A percentile compares a stretch with the other conserved stretches of the same genome.
Evolutionary conservation across 129 eudicot genomes (phyloP).

Genomic region (Glebionis coronaria): DNA sequence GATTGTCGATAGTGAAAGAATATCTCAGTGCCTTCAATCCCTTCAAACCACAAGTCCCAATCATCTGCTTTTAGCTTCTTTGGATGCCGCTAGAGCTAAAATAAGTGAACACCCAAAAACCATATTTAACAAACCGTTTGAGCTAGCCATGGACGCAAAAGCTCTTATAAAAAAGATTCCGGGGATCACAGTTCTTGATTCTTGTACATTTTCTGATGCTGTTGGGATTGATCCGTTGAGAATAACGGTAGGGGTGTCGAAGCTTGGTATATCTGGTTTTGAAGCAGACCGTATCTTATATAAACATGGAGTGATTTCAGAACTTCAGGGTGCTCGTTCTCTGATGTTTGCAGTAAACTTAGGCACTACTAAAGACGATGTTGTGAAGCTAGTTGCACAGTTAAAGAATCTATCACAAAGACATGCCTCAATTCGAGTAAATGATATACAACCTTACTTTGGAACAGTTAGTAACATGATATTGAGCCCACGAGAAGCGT

Average conservation of each 20-base stretch:
- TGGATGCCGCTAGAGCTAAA: constrained; percentile 78
- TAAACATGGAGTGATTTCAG: constrained; percentile 46
- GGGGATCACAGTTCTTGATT: constrained; percentile 47
- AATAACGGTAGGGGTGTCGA: constrained; percentile 53
- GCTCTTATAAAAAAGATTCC: constrained; percentile 34
- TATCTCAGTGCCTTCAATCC: constrained; percentile 65
- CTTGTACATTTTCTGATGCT: background rate
- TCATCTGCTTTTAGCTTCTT: constrained; percentile 69
- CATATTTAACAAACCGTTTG: constrained; percentile 43
- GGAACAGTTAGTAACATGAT: constrained; percentile 24
- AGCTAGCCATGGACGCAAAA: constrained; percentile 56
- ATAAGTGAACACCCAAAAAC: constrained; percentile 38
- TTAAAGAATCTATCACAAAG: constrained; percentile 44
- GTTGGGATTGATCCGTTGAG: constrained; percentile 54
- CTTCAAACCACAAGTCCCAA: constrained; percentile 88
- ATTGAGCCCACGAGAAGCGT: constrained; percentile 80
- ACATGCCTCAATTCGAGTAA: background rate
- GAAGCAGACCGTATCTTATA: constrained; percentile 61
- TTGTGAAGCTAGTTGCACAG: constrained; percentile 54
- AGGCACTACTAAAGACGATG: constrained; percentile 68
- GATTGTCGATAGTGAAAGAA: constrained; percentile 54
- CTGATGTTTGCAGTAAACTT: constrained; percentile 52
- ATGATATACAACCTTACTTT: constrained; percentile 2
- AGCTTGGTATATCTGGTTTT: constrained; percentile 60
- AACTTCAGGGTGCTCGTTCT: constrained; percentile 56